Base-by-base conservation (phyloP, 1,139 yeast genomes). In the Geotrichum reessii region DNA sequence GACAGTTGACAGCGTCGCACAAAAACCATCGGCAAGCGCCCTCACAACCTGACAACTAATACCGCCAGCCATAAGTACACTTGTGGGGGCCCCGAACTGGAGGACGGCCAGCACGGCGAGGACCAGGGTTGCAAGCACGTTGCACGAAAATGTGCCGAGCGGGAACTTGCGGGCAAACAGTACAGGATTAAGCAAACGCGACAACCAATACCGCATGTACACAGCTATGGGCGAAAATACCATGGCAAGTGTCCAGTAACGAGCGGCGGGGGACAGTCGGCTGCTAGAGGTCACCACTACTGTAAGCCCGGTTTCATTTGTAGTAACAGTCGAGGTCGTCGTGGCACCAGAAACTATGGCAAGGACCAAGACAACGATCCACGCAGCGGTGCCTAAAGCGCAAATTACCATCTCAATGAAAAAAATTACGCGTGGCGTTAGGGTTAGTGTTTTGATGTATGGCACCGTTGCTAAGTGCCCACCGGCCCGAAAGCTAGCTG, bases 1-100 rank as follows among this genome's bases (percentile, higher is more conserved):
- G 44, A 88, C 81, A 0, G 97, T 91, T 44, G 93, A 84, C 52
- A 88, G 71, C 3, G 84, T 78, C 0, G 96, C 97, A 68, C 95
- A 86, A 62, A 84, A 86, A 0, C 97, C 97, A 63, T 81, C 81
- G 12, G 75, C 77, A 1, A 89, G 70, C 0, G 88, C 95, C 9
- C 66, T 66, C 0, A 87, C 65, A 2, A 86, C 81, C 46, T 80
- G 81, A 62, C 87, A 80, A 1, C 78, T 72, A 1, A 79, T 65
- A 0, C 65, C 50, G 42, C 70, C 67, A 0, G 71, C 61, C 5
- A 84, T 33, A n/a, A 40, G 12, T 19, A 42, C 46, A 12, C 31
- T 24, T 19, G 55, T 46, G 58, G 71, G 71, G 21, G 37, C 52
- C n/a, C 92, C 85, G 63, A 82, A 67, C 40, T 72, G 73, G 6